These are phyloP conservation scores for Groenewaldozyma auringiensis DNA, from an alignment of 1,139 yeast genomes.

Conservation along the genomic window DNA sequence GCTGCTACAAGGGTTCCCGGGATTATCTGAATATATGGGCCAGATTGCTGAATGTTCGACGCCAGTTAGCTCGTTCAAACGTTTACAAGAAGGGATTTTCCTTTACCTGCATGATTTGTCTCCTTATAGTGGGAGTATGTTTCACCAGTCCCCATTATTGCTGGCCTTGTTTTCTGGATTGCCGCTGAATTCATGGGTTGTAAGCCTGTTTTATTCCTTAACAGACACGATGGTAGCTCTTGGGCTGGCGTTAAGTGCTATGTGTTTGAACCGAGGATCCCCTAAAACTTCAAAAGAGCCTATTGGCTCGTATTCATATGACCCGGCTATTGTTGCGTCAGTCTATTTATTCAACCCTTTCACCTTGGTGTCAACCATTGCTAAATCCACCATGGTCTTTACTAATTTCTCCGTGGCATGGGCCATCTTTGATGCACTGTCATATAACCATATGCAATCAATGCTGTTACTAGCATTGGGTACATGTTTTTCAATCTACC, in stretches of 20 bases:
- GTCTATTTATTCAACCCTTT: constrained; percentile 79
- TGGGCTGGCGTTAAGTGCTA: constrained; percentile 38
- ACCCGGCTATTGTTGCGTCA: constrained; percentile 33
- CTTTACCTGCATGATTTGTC: constrained; percentile 52
- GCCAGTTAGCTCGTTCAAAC: constrained; percentile 58
- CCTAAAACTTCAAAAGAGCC: neutral
- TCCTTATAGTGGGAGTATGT: constrained; percentile 78
- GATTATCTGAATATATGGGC: constrained; percentile 36
- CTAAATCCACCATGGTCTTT: constrained; percentile 61
- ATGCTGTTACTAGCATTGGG: constrained; percentile 55
- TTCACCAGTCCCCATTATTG: constrained; percentile 73
- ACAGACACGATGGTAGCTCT: constrained; percentile 38
- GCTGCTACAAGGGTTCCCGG: constrained; percentile 24
- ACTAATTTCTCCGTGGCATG: constrained; percentile 50
- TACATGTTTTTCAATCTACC: constrained; percentile 56
- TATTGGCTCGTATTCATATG: constrained; percentile 7
- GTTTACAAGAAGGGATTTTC: constrained; percentile 74
- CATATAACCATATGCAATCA: constrained; percentile 38
- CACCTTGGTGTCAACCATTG: constrained; percentile 54
- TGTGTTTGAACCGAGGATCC: constrained; percentile 2
- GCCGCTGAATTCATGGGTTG: constrained; percentile 18
- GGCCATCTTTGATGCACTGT: constrained; percentile 42
- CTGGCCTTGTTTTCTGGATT: constrained; percentile 44
- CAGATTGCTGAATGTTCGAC: constrained; percentile 70
- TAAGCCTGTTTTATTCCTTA: constrained; percentile 34